Conservation (phyloP, 306 rosid species). For the Prunus persica region DNA sequence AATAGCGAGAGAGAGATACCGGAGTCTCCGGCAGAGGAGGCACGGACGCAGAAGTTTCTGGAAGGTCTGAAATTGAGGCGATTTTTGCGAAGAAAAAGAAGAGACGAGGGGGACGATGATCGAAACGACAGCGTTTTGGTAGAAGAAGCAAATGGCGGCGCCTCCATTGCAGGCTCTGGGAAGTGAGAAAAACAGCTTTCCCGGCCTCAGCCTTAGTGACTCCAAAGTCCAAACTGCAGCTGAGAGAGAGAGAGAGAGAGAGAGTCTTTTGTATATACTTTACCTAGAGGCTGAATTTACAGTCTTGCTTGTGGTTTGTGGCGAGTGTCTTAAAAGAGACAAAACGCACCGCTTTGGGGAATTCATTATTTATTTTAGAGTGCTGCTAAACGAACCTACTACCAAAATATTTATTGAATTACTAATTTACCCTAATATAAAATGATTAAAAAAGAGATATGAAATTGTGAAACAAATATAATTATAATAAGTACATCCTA, state of each 20-base stretch:
- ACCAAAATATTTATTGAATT: too few species aligned
- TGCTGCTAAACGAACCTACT: too few species aligned
- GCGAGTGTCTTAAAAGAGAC: neutral
- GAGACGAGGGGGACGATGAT: slow-evolving; percentile 43
- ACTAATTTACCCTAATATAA: too few species aligned
- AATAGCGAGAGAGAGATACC: slow-evolving; percentile 26
- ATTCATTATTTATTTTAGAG: too few species aligned
- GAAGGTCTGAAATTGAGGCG: slow-evolving; percentile 31
- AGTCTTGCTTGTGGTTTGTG: neutral
- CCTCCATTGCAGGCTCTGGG: slow-evolving; percentile 56
- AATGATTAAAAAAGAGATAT: too few species aligned
- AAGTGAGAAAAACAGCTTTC: neutral
- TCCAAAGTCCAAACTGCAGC: neutral
- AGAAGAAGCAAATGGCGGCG: slow-evolving; percentile 48
- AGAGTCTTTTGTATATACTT: too few species aligned
- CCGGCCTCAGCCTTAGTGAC: neutral
- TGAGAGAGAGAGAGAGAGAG: neutral
- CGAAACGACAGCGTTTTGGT: slow-evolving; percentile 20
- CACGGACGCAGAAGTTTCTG: slow-evolving; percentile 57
- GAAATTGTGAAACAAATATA: too few species aligned
- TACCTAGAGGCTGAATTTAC: neutral
- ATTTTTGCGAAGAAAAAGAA: slow-evolving; percentile 35
- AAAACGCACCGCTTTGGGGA: neutral
- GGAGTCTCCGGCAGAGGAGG: slow-evolving; percentile 59
- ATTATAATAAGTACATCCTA: too few species aligned